Evolutionary conservation across 352 stramenopile genomes (phyloP), one percentile per base, ranked within the genome.

Genomic region (Peronospora farinosa): DNA sequence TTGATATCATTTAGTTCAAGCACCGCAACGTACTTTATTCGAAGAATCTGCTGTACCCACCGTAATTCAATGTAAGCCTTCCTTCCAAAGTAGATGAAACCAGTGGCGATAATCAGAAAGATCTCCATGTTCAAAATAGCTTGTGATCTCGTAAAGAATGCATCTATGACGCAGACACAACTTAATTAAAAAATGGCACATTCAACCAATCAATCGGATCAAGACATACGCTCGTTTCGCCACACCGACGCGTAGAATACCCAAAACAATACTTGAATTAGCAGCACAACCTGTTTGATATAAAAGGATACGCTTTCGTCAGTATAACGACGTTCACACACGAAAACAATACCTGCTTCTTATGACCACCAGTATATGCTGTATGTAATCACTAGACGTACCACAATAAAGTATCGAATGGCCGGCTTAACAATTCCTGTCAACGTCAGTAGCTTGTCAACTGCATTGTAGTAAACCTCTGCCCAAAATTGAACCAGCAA

Each of bases 381-480:
- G 23, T 7, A 27, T 7, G 19, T 21, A 36, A 32, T 27, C 10
- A 5, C 7, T 30, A 19, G 3, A 60, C 67, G 16, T 54, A 90
- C 81, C 53, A 50, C 55, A 59, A 92, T 88, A 32, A 70, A 59
- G 42, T 67, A 67, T 36, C 73, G 72, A 31, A 92, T 74, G 23
- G 74, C 65, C 39, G 84, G 84, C 40, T 92, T 92, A 16, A 92
- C 65, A 10, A 84, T 52, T 9, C 72, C 63, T 17, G 65, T 73
- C 33, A 92, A 65, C 5, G 81, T 70, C 12, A 65, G 37, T 37
- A 92, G 56, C 31, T 82, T 69, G 50, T 92, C 82, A 40, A 90
- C 80, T 25, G 84, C 84, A 37, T 94, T 91, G 69, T 90, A 94
- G 49, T 94, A 94, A 11, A 94, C 80, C 55, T 94, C 81, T 5